Conservation (phyloP, 768 basidiomycete genomes). For the Leccinum subtestaceum region DNA sequence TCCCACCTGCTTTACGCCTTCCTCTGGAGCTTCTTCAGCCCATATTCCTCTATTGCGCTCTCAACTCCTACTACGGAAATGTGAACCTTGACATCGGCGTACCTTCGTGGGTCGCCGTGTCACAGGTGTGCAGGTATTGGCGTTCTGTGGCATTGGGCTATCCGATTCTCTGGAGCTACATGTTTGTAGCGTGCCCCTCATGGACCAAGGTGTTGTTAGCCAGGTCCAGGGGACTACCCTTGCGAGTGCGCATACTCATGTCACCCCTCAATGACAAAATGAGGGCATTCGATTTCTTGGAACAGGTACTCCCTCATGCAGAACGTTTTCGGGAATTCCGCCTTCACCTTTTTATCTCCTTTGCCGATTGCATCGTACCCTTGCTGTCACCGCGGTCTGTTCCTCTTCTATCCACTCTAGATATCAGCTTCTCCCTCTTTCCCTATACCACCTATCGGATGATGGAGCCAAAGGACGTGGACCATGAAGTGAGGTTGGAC, state of each 20-base stretch:
- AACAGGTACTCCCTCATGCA: neutral
- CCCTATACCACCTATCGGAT: neutral
- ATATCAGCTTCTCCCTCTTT: neutral
- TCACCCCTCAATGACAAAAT: neutral
- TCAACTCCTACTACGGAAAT: neutral
- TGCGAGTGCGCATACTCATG: neutral
- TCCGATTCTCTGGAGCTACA: conserved; percentile 1
- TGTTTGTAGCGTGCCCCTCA: neutral
- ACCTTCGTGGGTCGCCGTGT: neutral
- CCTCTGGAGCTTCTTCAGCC: neutral
- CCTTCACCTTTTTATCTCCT: neutral
- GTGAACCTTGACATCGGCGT: neutral
- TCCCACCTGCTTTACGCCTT: neutral
- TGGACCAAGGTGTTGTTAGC: neutral
- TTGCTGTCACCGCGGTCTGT: neutral
- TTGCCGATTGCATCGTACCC: neutral
- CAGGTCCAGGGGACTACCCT: neutral
- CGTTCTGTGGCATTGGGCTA: neutral
- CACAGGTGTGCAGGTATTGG: conserved; percentile 1
- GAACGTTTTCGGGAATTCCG: neutral
- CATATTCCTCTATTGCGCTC: conserved; percentile 1
- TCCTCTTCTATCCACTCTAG: neutral
- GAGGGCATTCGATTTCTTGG: neutral
- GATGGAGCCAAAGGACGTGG: too few relatives aligned
- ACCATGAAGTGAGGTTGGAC: neutral